Base-by-base conservation (phyloP, 2,329 filamentous ascomycete species). In the Penicillium fuscoglaucum region DNA sequence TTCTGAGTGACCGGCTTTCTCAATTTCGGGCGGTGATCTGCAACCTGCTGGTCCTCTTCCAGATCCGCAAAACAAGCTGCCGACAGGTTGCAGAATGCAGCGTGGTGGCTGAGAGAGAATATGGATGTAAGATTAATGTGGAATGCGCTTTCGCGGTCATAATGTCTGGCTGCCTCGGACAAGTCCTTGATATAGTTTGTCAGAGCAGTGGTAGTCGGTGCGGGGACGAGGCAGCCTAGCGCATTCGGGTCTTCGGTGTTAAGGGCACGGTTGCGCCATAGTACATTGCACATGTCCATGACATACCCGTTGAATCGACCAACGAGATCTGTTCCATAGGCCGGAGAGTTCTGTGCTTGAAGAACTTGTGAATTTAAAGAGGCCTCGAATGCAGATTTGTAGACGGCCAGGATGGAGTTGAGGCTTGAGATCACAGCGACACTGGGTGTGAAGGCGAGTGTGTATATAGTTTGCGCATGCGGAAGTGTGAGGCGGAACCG, bases 201-300 rank as follows among this genome's bases (percentile, higher is more conserved):
- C 2, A 83, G 70, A 1, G 70, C 64, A 7, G 68, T 66, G 13
- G 83, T 76, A 1, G 86, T 77, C 0, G 75, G n/a, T 2, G 68
- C 61, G 1, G 79, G 74, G 51, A 85, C 76, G 9, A 83, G 72
- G 63, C 84, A 83, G 4, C 83, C 84, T 17, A 81, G 67, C 3
- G 83, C 79, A 66, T 86, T 85, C n/a, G 82, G 76, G 63, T 93
- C 90, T 1, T 79, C 78, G 13, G 78, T 77, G 58, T 85, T 85
- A 59, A 96, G 88, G 1, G 88, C 91, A 13, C 87, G 84, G 24
- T 85, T 84, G 9, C 90, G 84, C 91, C 91, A 96, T 47, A 95
- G 73, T 51, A 90, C 86, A 70, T 96, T 96, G 78, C 90, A 93
- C 33, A 92, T 83, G 70, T 96, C 91, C 86, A 95, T 93, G 33